These are phyloP conservation scores for Apiospora pterosperma DNA, from an alignment of 2,329 filamentous ascomycete genomes.

Conservation along the genomic window DNA sequence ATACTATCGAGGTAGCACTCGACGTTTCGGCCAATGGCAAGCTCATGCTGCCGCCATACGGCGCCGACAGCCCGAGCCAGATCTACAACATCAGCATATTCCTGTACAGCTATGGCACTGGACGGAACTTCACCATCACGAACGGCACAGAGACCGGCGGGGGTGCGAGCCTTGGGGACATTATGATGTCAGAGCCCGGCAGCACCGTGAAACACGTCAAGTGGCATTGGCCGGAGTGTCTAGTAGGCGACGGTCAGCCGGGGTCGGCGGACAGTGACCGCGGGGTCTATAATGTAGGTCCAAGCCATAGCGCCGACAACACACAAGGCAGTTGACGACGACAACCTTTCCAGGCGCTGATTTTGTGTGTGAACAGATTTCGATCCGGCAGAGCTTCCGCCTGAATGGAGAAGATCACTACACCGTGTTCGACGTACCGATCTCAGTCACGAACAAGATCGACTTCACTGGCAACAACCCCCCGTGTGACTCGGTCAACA, in stretches of 20 bases:
- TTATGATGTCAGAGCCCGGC: constrained; percentile 60
- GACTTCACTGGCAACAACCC: constrained; percentile 35
- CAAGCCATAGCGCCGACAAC: too few species aligned
- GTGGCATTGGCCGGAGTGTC: constrained; percentile 68
- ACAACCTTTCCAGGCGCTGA: background rate
- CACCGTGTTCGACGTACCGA: constrained; percentile 68
- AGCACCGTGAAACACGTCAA: constrained; percentile 73
- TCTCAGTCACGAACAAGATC: constrained; percentile 65
- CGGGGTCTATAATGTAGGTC: constrained; percentile 59
- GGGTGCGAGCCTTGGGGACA: constrained; percentile 55
- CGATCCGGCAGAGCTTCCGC: constrained; percentile 67
- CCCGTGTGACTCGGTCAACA: constrained; percentile 48
- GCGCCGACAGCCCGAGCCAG: constrained; percentile 48
- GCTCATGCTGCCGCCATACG: constrained; percentile 55
- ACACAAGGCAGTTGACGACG: background rate
- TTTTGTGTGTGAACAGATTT: constrained; percentile 44
- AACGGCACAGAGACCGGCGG: constrained; percentile 54
- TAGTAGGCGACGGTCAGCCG: constrained; percentile 57
- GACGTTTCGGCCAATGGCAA: constrained; percentile 65
- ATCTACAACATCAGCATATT: constrained; percentile 66
- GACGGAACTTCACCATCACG: constrained; percentile 65
- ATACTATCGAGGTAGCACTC: constrained; percentile 60
- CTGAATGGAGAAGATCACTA: constrained; percentile 63
- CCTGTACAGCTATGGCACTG: constrained; percentile 59
- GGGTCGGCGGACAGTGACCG: constrained; percentile 43